Evolutionary conservation across 371 early-diverging fungal genomes (phyloP), one percentile per base, ranked within the genome.

Genomic region (Syncephalastrum contaminatum): DNA sequence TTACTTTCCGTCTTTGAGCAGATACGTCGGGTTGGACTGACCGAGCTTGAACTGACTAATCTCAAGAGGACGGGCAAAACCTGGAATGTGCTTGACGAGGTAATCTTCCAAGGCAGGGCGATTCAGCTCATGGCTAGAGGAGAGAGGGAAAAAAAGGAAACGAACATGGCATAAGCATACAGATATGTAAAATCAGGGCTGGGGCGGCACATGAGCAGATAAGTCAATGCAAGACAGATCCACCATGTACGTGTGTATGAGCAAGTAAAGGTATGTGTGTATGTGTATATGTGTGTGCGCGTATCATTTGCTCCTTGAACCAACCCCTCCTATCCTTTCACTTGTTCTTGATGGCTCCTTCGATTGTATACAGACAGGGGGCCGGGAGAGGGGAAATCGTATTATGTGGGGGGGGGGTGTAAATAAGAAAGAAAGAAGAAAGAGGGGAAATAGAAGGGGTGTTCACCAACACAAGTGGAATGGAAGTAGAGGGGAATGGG

Each of bases 21-120:
- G 75, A 59, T 88, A 96, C 6, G 96, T 96, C 3, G 96, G 96
- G 66, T 96, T 96, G 60, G 89, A 89, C 59, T 94, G 95, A 1
- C 96, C 96, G 15, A 88, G 78, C 60, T 86, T 86, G 73, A 96
- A 96, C 70, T 94, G 94, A 48, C 78, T 80, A 42, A 92, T 63
- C 18, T 77, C 59, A 43, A 94, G 66, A n/a, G 95, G 95, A 16
- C 69, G 53, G 12, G 62, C 60, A 47, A 95, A 75, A 7, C 69
- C 80, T 20, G 78, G 67, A n/a, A 84, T 61, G 48, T 73, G 53
- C 20, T 75, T 56, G 4, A 54, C 27, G 12, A 91, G 70, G 63
- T 87, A 88, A 2, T 63, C 66, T 49, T 83, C 82, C 7, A 94
- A 82, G 30, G 58, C 69, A 7, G 48, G 54, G 8, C 70, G 60